Percentiles rank a stretch among this genome's conserved stretches.
phyloP scores from a whole-genome alignment of 1,284 basidiomycete species.

The Ustilago shanxiensis region DNA sequence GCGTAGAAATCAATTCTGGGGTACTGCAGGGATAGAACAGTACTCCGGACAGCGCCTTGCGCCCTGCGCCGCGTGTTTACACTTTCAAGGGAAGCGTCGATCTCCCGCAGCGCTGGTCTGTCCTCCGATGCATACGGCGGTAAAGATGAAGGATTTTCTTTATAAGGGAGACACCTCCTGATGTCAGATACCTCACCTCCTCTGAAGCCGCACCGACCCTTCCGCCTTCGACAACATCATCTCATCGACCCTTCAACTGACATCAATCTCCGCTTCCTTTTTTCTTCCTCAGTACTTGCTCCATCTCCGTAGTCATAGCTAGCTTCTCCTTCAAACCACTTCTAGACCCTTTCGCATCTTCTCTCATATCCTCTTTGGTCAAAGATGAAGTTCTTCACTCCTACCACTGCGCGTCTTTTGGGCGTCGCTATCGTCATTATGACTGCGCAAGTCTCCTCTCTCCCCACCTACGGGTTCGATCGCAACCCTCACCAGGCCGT shows the following conservation, averaged over 20 bases:
- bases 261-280: slow-evolving; percentile 1
- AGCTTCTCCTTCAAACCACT: background rate
- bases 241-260: background rate
- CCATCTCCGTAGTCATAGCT: background rate
- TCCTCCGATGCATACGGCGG: background rate
- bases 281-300: background rate
- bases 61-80: background rate
- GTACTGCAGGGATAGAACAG: background rate
- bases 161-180: background rate
- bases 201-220: background rate
- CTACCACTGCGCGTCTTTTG: background rate
- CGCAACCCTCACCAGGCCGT: background rate
- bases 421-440: background rate
- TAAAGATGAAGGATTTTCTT: background rate
- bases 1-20: background rate
- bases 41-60: background rate
- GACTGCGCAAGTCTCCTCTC: background rate
- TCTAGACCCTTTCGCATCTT: background rate
- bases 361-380: background rate
- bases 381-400: background rate
- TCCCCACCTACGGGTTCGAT: background rate
- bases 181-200: background rate
- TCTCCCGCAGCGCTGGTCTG: background rate
- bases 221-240: background rate
- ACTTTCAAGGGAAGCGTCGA: background rate